Percentiles rank a stretch among this genome's conserved stretches.
phyloP scores from a whole-genome alignment of 768 basidiomycete genomes.

The Suillus ampliporus region DNA sequence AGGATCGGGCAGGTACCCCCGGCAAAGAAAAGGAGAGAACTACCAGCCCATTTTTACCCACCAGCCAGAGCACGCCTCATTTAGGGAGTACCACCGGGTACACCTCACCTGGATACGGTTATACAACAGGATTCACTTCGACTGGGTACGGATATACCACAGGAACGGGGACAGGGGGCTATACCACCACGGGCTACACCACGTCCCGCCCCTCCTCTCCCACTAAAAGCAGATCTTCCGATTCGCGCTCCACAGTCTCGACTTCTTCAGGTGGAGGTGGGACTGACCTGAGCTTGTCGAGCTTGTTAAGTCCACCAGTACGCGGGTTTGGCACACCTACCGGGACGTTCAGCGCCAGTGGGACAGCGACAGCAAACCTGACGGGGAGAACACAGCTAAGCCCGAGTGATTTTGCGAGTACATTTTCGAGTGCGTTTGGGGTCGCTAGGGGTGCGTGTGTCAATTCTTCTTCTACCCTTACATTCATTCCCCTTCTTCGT shows the following conservation, averaged over 20 bases:
- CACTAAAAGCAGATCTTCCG: slow-evolving; percentile 47
- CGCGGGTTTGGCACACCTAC: slow-evolving; percentile 3
- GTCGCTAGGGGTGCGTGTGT: slow-evolving; percentile 32
- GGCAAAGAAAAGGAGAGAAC: slow-evolving; percentile 57
- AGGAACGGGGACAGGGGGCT: slow-evolving; percentile 13
- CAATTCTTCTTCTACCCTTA: slow-evolving; percentile 44
- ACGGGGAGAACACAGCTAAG: slow-evolving; percentile 37
- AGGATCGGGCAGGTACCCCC: slow-evolving; percentile 52
- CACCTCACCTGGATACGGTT: slow-evolving; percentile 41
- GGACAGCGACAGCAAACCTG: slow-evolving; percentile 31
- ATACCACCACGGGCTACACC: slow-evolving; percentile 21
- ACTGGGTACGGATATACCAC: slow-evolving; percentile 30
- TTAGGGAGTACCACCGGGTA: slow-evolving; percentile 42
- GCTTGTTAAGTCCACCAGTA: slow-evolving; percentile 55
- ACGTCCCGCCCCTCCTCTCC: slow-evolving; percentile 55
- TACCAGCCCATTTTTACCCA: slow-evolving; percentile 38
- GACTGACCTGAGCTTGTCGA: slow-evolving; percentile 33
- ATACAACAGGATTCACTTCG: slow-evolving; percentile 24
- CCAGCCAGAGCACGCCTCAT: slow-evolving; percentile 47
- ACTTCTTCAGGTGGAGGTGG: slow-evolving; percentile 10
- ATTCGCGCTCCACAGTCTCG: slow-evolving; percentile 33
- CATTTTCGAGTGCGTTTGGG: slow-evolving; percentile 47
- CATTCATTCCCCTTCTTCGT: slow-evolving; percentile 59
- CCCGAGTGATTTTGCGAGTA: slow-evolving; percentile 43
- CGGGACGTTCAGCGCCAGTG: slow-evolving; percentile 25